A percentile compares a stretch with the other conserved stretches of the same genome.
phyloP scores from a whole-genome alignment of 495 filamentous ascomycete genomes.

The Lindgomyces ingoldianus region DNA sequence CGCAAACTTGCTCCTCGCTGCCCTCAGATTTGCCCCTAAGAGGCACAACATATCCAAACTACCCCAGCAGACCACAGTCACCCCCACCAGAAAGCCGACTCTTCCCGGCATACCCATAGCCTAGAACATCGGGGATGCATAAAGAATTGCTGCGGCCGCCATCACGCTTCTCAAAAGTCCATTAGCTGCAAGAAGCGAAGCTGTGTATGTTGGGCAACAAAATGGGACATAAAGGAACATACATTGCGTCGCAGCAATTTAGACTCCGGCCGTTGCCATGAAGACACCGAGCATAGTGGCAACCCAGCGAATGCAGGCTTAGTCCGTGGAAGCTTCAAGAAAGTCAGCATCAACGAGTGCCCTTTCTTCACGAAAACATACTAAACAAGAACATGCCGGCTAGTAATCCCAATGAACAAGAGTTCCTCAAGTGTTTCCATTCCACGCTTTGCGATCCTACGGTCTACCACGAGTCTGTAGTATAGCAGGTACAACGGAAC shows the following conservation, averaged over 20 bases:
- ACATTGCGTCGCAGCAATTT: constrained; percentile 58
- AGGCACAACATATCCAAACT: neutral
- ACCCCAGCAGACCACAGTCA: neutral
- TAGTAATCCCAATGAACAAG: neutral
- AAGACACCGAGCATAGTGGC: neutral
- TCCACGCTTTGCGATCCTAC: neutral
- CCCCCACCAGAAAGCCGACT: neutral
- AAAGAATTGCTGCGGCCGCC: constrained; percentile 58
- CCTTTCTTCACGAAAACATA: too few relatives aligned
- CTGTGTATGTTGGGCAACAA: constrained; percentile 63
- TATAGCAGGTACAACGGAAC: neutral
- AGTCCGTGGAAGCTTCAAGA: neutral
- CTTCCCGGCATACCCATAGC: neutral
- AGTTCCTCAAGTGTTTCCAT: constrained; percentile 23
- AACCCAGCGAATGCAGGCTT: neutral
- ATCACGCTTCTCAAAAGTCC: constrained; percentile 57
- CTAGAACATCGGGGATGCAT: constrained; percentile 55
- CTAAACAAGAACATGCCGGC: neutral
- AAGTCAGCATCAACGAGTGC: too few relatives aligned
- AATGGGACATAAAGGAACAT: constrained; percentile 64
- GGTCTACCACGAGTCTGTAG: neutral
- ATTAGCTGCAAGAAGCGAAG: constrained; percentile 62
- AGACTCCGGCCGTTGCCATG: neutral
- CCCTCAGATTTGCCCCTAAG: neutral
- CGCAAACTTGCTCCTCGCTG: neutral